Base-by-base conservation (phyloP, 2,329 filamentous ascomycete species). In the Bimuria novae-zelandiae region DNA sequence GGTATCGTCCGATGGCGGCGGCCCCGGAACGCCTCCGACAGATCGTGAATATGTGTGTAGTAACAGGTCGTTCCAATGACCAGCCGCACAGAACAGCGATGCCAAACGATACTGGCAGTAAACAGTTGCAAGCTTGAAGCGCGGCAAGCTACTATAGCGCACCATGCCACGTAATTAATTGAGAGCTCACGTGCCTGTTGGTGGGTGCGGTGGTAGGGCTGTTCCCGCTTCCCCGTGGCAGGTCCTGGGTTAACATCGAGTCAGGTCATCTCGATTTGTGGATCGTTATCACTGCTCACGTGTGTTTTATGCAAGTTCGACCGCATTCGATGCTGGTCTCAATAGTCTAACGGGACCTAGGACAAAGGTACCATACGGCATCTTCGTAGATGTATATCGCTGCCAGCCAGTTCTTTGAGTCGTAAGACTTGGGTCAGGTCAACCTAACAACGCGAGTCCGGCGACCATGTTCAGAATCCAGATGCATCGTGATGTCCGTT, bases 211-310 rank as follows among this genome's bases (percentile, higher is more conserved):
- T 39, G 50, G 44, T 46, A 46, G 53, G 47, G 48, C 49, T 33
- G 27, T 33, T 45, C 65, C 62, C 68, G 68, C 50, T 65, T 68
- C 65, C 68, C 65, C 68, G 67, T 48, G 59, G 60, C 4, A 16
- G 49, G 55, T 59, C 49, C 43, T 51, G 50, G 47, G 17, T 35
- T 51, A 55, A 48, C 57, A 41, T 25, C 33, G 22, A 23, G 51
- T 46, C 46, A 36, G 54, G 30, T 48, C 42, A 52, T 37, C 29
- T 60, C 59, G 56, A 56, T 41, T 52, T 57, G 58, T 61, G 61
- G 55, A 45, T 47, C 40, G 29, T 27, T 30, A 46, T 37, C 48
- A 49, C 47, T 43, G 21, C 54, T 32, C 50, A 59, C 56, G 54
- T 60, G 59, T 53, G 49, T 29, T 49, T 61, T 60, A 64, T 59